Conservation (phyloP, 345 rosid species). For the Nasturtium officinale region DNA sequence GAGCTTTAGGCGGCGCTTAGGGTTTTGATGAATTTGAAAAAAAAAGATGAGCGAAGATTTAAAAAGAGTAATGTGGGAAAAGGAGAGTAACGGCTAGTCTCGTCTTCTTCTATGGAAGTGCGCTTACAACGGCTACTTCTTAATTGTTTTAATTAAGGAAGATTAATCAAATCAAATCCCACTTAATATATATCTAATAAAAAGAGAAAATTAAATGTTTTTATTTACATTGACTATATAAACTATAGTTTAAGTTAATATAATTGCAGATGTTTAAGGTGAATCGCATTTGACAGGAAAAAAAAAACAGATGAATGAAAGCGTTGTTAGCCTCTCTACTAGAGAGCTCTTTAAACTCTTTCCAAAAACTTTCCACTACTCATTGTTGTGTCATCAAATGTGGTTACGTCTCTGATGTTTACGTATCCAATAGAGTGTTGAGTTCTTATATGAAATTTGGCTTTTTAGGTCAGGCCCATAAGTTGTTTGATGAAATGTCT, state of each 20-base stretch:
- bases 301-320: conserved; percentile 43
- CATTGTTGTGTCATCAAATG: conserved; percentile 56
- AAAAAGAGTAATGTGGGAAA: background rate
- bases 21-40: conserved; percentile 18
- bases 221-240: too few relatives aligned
- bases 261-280: background rate
- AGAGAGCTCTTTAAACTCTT: conserved; percentile 40
- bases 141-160: background rate
- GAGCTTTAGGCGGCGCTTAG: background rate
- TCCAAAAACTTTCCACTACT: conserved; percentile 43
- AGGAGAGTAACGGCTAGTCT: conserved; percentile 45
- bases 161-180: background rate
- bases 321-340: conserved; percentile 37
- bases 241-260: too few relatives aligned
- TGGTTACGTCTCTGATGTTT: conserved; percentile 52
- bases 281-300: conserved; percentile 4
- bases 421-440: conserved; percentile 57
- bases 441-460: conserved; percentile 40
- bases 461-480: conserved; percentile 44
- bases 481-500: conserved; percentile 65
- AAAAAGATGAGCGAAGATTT: too few relatives aligned
- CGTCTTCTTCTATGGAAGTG: conserved; percentile 21
- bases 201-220: background rate
- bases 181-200: background rate
- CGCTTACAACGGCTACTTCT: conserved; percentile 39